Evolutionary conservation across 2,329 filamentous ascomycete genomes (phyloP).

Genomic region (Albifimbria verrucaria): DNA sequence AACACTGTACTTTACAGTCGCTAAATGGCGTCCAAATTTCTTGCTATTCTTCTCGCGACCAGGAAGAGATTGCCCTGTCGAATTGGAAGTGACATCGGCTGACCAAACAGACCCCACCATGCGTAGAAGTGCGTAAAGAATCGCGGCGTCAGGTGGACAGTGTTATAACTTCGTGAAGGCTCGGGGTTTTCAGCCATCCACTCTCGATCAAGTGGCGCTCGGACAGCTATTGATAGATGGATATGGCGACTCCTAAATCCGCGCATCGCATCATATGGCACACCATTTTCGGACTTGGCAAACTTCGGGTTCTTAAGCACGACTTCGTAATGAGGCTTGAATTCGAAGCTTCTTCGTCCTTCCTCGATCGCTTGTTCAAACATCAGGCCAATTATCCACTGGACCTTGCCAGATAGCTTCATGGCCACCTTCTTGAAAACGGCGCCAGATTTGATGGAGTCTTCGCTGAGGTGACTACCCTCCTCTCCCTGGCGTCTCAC

Average conservation of each 20-base stretch:
- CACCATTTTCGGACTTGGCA: conserved; percentile 55
- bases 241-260: conserved; percentile 98
- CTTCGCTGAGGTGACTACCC: conserved; percentile 59
- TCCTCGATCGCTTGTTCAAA: conserved; percentile 81
- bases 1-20: conserved; percentile 98
- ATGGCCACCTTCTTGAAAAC: conserved; percentile 97
- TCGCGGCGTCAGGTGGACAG: conserved; percentile 86
- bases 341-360: conserved; percentile 76
- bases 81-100: conserved; percentile 89
- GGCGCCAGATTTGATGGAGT: conserved; percentile 68
- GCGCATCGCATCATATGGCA: conserved; percentile 83
- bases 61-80: conserved; percentile 89
- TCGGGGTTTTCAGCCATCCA: conserved; percentile 76
- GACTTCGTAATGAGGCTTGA: conserved; percentile 89
- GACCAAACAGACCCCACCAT: conserved; percentile 97
- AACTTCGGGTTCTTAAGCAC: conserved; percentile 77
- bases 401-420: conserved; percentile 95
- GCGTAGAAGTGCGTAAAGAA: conserved; percentile 98
- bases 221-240: conserved; percentile 87
- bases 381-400: conserved; percentile 85
- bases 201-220: conserved; percentile 81
- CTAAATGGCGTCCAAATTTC: conserved; percentile 93
- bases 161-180: conserved; percentile 89
- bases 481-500: conserved; percentile 47
- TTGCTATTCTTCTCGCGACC: conserved; percentile 95